Percentiles rank a stretch among this genome's conserved stretches.
phyloP scores from a whole-genome alignment of 305 asterid species.

The Solanum hybrid region DNA sequence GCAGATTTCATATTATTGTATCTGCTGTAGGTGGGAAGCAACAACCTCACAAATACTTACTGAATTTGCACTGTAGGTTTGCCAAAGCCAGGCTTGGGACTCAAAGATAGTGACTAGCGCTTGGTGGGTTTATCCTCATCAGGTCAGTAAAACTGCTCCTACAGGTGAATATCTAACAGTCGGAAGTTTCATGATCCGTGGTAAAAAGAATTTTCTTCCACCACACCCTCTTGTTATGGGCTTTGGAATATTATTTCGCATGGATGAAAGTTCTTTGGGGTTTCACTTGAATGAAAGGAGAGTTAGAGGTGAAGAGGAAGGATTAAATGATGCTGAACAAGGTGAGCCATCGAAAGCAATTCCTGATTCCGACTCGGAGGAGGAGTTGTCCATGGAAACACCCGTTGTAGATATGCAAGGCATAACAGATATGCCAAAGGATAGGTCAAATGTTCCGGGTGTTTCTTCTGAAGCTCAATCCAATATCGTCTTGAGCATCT shows the following conservation, averaged over 20 bases:
- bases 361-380: conserved; percentile 63
- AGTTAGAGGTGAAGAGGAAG: conserved; percentile 95
- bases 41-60: background rate
- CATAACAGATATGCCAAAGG: conserved; percentile 21
- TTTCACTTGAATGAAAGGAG: conserved; percentile 96
- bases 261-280: conserved; percentile 96
- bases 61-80: conserved; percentile 43
- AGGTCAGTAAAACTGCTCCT: conserved; percentile 98
- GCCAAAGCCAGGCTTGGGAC: conserved; percentile 99
- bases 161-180: conserved; percentile 96
- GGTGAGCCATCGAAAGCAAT: conserved; percentile 49
- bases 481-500: conserved; percentile 12
- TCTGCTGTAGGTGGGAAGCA: conserved; percentile 2
- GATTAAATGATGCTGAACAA: conserved; percentile 44
- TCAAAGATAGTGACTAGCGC: conserved; percentile 98
- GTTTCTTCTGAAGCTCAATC: conserved; percentile 22
- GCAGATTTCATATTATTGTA: background rate
- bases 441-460: conserved; percentile 14
- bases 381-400: conserved; percentile 40
- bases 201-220: conserved; percentile 92
- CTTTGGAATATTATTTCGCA: conserved; percentile 83
- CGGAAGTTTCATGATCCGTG: conserved; percentile 99
- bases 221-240: conserved; percentile 97
- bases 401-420: conserved; percentile 24
- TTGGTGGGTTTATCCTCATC: conserved; percentile 98